Evolutionary conservation across 2,329 filamentous ascomycete genomes (phyloP).

Genomic region (Epichloe glyceriae): DNA sequence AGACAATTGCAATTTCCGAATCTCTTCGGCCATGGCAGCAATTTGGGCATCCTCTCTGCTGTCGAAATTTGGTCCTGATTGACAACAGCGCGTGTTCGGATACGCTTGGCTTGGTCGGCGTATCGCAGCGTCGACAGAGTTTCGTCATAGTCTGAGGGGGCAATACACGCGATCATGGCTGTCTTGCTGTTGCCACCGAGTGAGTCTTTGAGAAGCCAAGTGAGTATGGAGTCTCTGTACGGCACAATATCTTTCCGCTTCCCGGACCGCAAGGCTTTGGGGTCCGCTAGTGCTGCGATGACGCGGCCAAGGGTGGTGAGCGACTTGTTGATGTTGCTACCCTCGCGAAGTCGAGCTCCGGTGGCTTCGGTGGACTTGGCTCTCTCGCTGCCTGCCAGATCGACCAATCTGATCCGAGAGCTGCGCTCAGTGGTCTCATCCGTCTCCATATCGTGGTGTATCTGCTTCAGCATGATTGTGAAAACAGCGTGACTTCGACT

Average conservation of each 20-base stretch:
- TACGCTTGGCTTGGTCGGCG: constrained; percentile 93
- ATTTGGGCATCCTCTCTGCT: constrained; percentile 94
- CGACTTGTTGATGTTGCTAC: constrained; percentile 98
- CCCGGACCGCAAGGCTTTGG: constrained; percentile 43
- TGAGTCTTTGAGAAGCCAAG: constrained; percentile 87
- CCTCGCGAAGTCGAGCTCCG: constrained; percentile 78
- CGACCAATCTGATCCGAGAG: constrained; percentile 86
- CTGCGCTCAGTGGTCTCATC: constrained; percentile 94
- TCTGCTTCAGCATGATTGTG: constrained; percentile 95
- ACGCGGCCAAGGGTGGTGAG: constrained; percentile 90
- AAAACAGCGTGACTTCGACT: constrained; percentile 95
- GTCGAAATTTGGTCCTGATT: constrained; percentile 92
- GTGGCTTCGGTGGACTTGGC: constrained; percentile 94
- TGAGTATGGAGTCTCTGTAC: constrained; percentile 77
- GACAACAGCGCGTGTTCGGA: constrained; percentile 84
- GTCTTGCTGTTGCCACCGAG: constrained; percentile 96
- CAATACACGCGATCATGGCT: constrained; percentile 97
- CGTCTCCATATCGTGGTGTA: constrained; percentile 93
- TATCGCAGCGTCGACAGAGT: constrained; percentile 93
- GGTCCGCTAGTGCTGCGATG: constrained; percentile 75
- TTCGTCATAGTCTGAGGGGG: constrained; percentile 91
- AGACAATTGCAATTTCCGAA: constrained; percentile 69
- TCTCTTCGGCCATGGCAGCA: constrained; percentile 87
- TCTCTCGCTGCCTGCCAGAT: constrained; percentile 86
- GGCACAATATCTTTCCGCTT: constrained; percentile 61